A percentile compares a stretch with the other conserved stretches of the same genome.
Evolutionary conservation across 75 land plant species (phyloP).

Genomic region (Cunninghamia lanceolata): DNA sequence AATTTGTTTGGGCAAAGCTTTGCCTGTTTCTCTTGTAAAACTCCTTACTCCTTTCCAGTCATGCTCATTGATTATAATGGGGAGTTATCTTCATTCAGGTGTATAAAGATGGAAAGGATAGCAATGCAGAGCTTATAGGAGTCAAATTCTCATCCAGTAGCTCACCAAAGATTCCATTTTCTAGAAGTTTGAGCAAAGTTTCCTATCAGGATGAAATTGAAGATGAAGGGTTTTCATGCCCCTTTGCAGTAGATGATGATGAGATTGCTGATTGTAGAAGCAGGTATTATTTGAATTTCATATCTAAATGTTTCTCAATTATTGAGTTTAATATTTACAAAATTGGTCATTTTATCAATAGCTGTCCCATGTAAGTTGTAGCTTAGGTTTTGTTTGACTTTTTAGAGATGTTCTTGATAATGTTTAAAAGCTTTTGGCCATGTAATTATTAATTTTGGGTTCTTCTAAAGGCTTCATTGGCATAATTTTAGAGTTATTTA

Average conservation of each 20-base stretch:
- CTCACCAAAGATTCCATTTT: constrained; percentile 36
- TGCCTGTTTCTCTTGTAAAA: background rate
- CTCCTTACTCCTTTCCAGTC: background rate
- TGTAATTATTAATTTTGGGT: background rate
- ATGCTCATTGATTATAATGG: background rate
- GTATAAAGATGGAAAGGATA: constrained; percentile 30
- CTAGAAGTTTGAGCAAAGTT: constrained; percentile 49
- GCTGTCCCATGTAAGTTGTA: background rate
- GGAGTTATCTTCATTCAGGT: background rate
- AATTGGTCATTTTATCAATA: background rate
- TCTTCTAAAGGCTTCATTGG: background rate
- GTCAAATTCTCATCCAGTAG: constrained; percentile 17
- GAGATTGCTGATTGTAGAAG: constrained; percentile 44
- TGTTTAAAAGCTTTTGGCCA: background rate
- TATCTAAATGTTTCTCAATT: background rate
- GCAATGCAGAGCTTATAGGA: constrained; percentile 14
- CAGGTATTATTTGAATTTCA: constrained; percentile 31
- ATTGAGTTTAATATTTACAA: background rate
- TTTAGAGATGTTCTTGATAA: background rate
- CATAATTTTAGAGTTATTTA: background rate
- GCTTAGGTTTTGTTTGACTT: background rate
- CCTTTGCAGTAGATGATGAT: constrained; percentile 78
- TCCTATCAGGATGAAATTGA: constrained; percentile 62
- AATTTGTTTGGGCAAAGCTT: background rate
- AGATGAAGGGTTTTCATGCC: constrained; percentile 64